Evolutionary conservation across 1,284 basidiomycete genomes (phyloP).

Genomic region (Puccinia triticina): DNA sequence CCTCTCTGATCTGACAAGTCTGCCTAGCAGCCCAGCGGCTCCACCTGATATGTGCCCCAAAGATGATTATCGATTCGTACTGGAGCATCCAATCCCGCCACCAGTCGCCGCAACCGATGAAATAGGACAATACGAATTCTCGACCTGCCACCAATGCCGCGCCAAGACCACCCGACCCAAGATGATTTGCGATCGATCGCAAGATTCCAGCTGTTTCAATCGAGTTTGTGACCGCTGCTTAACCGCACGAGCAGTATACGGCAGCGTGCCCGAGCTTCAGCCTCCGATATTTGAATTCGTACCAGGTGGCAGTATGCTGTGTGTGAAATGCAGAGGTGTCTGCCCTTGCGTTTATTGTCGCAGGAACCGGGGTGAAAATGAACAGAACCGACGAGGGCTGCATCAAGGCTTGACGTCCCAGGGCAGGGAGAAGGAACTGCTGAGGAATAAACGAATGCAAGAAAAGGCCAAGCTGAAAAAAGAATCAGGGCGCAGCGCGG

Average conservation of each 20-base stretch:
- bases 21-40: neutral
- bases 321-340: slow-evolving; percentile 38
- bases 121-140: slow-evolving; percentile 41
- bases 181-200: slow-evolving; percentile 50
- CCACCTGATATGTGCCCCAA: neutral
- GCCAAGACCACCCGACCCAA: slow-evolving; percentile 42
- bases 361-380: slow-evolving; percentile 29
- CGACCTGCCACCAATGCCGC: slow-evolving; percentile 45
- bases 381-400: neutral
- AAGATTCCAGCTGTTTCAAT: slow-evolving; percentile 29
- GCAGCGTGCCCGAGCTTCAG: slow-evolving; percentile 38
- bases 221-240: slow-evolving; percentile 27
- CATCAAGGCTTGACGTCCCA: neutral
- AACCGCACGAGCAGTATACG: neutral
- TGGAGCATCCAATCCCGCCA: neutral
- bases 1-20: neutral
- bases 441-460: neutral
- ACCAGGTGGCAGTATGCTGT: slow-evolving; percentile 42
- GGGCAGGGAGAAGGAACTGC: neutral
- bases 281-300: slow-evolving; percentile 45
- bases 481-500: neutral
- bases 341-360: slow-evolving; percentile 42
- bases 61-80: neutral
- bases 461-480: neutral
- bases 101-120: slow-evolving; percentile 43